These are phyloP conservation scores for Balansia obtecta DNA, from an alignment of 2,329 filamentous ascomycete genomes.

Conservation along the genomic window DNA sequence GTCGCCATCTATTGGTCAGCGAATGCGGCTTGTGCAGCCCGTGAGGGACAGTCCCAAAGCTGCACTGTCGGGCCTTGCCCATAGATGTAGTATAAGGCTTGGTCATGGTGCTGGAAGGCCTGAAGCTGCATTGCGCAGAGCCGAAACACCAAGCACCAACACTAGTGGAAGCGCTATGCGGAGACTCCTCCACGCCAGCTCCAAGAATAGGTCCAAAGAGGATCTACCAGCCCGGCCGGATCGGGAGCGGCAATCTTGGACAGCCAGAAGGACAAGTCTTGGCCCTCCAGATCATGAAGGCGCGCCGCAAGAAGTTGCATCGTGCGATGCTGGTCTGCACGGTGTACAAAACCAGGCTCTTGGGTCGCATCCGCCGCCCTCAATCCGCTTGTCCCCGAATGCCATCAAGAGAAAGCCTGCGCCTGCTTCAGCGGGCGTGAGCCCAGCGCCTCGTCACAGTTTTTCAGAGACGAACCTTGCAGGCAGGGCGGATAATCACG, in stretches of 20 bases:
- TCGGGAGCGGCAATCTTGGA: not conserved
- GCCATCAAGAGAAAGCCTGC: slow-evolving; percentile 35
- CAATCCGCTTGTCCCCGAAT: slow-evolving; percentile 18
- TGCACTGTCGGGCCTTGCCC: slow-evolving; percentile 43
- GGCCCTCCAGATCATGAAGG: slow-evolving; percentile 21
- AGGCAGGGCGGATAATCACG: slow-evolving; percentile 13
- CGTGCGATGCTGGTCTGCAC: slow-evolving; percentile 4
- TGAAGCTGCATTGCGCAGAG: slow-evolving; percentile 11
- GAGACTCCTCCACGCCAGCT: slow-evolving; percentile 16
- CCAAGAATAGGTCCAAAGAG: slow-evolving; percentile 4
- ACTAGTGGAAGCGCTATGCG: slow-evolving; percentile 19
- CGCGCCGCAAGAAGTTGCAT: slow-evolving; percentile 11
- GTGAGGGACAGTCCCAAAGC: slow-evolving; percentile 47
- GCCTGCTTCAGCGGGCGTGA: slow-evolving; percentile 13
- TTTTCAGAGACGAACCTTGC: slow-evolving; percentile 1
- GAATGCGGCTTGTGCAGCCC: slow-evolving; percentile 32
- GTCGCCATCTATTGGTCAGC: slow-evolving; percentile 20
- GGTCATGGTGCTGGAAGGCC: slow-evolving; percentile 10
- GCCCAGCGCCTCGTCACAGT: slow-evolving; percentile 1
- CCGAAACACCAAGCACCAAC: slow-evolving; percentile 20
- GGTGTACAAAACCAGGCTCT: slow-evolving; percentile 7
- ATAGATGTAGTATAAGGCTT: slow-evolving; percentile 33
- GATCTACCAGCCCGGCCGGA: not conserved
- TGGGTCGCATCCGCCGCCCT: slow-evolving; percentile 11
- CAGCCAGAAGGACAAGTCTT: slow-evolving; percentile 16